Percentiles rank a stretch among this genome's conserved stretches.
Evolutionary conservation across 169 alveolate genomes (phyloP).

Genomic region (Plasmodium falciparum): DNA sequence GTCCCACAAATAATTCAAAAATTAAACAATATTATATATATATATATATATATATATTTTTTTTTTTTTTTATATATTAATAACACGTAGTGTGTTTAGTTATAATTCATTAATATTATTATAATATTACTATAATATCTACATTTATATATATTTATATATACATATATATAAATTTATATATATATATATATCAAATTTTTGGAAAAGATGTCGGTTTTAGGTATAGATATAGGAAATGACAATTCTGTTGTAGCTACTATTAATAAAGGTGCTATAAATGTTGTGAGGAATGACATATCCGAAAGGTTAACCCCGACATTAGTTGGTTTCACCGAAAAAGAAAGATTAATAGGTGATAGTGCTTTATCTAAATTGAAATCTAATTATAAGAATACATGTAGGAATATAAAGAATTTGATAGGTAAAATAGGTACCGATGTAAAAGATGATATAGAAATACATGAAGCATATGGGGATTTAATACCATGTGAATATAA

Average conservation of each 20-base stretch:
- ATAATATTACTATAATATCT: too few relatives aligned
- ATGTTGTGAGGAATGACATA: constrained; percentile 94
- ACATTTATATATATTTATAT: too few relatives aligned
- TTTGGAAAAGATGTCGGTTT: constrained; percentile 86
- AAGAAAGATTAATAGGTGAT: constrained; percentile 96
- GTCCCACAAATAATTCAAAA: too few relatives aligned
- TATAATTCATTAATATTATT: too few relatives aligned
- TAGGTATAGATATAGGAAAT: constrained; percentile 98
- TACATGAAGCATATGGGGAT: constrained; percentile 79
- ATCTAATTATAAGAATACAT: constrained; percentile 91
- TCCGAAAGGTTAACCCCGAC: constrained; percentile 96
- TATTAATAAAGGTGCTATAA: constrained; percentile 95
- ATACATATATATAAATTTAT: too few relatives aligned
- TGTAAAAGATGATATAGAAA: constrained; percentile 70
- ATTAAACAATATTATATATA: too few relatives aligned
- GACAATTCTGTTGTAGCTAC: constrained; percentile 96
- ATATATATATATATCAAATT: too few relatives aligned
- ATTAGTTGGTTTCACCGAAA: constrained; percentile 92
- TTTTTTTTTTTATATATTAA: too few relatives aligned
- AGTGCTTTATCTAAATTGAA: constrained; percentile 89
- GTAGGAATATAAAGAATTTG: constrained; percentile 91
- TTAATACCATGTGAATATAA: constrained; percentile 86
- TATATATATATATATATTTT: too few relatives aligned
- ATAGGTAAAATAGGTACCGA: constrained; percentile 87
- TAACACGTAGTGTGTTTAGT: background rate